phyloP scores from a whole-genome alignment of 2,329 filamentous ascomycete genomes.

The Fusarium graminum region DNA sequence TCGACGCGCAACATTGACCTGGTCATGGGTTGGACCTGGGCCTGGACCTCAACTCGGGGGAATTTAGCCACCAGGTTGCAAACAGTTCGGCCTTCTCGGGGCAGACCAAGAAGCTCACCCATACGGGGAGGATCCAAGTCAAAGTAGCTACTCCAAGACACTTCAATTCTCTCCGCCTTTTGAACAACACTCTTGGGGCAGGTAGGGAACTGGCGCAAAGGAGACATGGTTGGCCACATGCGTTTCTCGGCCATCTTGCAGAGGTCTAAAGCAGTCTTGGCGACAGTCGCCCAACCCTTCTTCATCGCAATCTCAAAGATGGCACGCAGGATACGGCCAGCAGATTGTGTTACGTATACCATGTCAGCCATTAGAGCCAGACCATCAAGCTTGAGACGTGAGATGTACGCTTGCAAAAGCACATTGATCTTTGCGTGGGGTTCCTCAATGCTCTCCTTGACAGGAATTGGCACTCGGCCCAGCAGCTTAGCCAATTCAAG shows the following conservation, averaged over 20 bases:
- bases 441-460: conserved; percentile 98
- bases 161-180: conserved; percentile 94
- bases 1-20: conserved; percentile 92
- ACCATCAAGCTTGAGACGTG: conserved; percentile 91
- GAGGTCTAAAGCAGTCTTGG: conserved; percentile 90
- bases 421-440: conserved; percentile 99
- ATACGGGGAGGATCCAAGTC: conserved; percentile 96
- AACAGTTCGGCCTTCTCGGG: conserved; percentile 86
- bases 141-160: conserved; percentile 93
- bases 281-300: conserved; percentile 94
- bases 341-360: conserved; percentile 98
- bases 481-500: conserved; percentile 93
- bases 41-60: conserved; percentile 90
- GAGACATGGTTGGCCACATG: conserved; percentile 99
- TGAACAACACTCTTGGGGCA: conserved; percentile 88
- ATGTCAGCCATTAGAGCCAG: conserved; percentile 97
- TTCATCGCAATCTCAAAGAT: conserved; percentile 98
- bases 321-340: conserved; percentile 92
- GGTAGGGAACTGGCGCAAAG: conserved; percentile 86
- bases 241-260: conserved; percentile 99
- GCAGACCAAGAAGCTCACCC: conserved; percentile 92
- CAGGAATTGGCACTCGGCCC: conserved; percentile 89
- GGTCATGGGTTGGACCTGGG: conserved; percentile 94
- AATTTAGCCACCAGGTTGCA: conserved; percentile 92
- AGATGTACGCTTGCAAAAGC: conserved; percentile 95